Conservation (phyloP, 108 stramenopile genomes). For the Pelagomonas calceolata region DNA sequence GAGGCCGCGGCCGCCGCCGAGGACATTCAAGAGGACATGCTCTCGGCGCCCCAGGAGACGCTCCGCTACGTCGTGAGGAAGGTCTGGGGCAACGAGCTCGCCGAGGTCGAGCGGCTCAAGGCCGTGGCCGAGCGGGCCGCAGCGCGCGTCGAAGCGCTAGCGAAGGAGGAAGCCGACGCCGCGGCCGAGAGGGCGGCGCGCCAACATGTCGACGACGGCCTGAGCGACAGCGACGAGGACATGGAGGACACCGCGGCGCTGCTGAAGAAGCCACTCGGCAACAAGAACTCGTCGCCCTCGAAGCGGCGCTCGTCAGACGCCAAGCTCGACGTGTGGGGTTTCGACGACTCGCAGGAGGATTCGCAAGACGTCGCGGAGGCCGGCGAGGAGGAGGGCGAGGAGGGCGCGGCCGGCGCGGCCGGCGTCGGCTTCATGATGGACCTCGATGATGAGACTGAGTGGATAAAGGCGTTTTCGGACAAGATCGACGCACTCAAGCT, state of each 20-base stretch:
- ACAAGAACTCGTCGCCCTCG: not conserved
- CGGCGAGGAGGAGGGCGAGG: not conserved
- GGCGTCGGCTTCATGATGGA: not conserved
- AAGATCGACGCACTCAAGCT: conserved; percentile 29
- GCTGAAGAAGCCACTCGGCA: not conserved
- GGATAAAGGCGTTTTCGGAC: conserved; percentile 17
- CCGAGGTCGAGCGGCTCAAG: no score
- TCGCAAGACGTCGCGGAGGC: not conserved
- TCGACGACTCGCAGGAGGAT: not conserved
- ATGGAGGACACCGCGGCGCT: not conserved
- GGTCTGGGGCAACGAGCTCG: not conserved
- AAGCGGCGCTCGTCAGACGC: not conserved
- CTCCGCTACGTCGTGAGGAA: not conserved
- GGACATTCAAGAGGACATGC: not conserved
- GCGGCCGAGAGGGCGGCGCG: no score
- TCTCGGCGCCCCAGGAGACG: not conserved
- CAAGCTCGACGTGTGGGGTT: not conserved
- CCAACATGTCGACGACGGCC: no score
- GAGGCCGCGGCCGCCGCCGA: not conserved
- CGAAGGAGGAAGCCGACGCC: no score
- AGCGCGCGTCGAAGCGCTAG: no score
- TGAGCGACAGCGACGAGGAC: not conserved
- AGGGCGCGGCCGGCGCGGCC: not conserved
- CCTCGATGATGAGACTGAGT: conserved; percentile 19
- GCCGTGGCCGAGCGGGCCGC: not conserved